Evolutionary conservation across 208 protist species (phyloP).

Genomic region (Leishmania gerbilli): DNA sequence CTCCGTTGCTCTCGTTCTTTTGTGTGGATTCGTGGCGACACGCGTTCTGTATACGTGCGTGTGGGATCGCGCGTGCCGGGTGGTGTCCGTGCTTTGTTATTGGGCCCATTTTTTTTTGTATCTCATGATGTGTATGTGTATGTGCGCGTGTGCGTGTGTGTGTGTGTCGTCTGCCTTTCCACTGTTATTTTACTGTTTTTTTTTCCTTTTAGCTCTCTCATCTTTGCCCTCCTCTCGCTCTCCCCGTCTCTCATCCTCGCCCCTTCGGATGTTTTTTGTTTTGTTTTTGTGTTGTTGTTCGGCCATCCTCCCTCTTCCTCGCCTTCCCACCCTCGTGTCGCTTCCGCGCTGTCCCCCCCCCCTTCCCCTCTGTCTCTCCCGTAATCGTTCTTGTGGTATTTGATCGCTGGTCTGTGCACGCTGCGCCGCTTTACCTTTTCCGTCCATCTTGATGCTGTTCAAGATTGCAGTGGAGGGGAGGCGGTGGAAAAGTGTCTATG

Average conservation of each 20-base stretch:
- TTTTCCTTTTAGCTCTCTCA: neutral
- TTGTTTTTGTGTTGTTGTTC: neutral
- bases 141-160: neutral
- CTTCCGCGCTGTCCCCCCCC: neutral
- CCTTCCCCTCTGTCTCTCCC: neutral
- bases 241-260: slow-evolving; percentile 10
- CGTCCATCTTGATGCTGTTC: neutral
- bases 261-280: neutral
- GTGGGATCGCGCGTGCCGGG: neutral
- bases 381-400: neutral
- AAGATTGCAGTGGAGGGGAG: neutral
- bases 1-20: neutral
- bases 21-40: neutral
- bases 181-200: slow-evolving; percentile 15
- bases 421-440: neutral
- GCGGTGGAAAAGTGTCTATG: neutral
- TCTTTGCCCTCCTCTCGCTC: slow-evolving; percentile 9
- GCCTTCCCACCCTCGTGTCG: neutral
- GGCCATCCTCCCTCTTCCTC: neutral
- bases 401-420: neutral
- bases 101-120: neutral
- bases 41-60: neutral
- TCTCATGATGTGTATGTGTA: neutral
- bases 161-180: slow-evolving; percentile 12
- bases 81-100: neutral